Evolutionary conservation across 768 basidiomycete species (phyloP).

Genomic region (Melanogaster broomeanus): DNA sequence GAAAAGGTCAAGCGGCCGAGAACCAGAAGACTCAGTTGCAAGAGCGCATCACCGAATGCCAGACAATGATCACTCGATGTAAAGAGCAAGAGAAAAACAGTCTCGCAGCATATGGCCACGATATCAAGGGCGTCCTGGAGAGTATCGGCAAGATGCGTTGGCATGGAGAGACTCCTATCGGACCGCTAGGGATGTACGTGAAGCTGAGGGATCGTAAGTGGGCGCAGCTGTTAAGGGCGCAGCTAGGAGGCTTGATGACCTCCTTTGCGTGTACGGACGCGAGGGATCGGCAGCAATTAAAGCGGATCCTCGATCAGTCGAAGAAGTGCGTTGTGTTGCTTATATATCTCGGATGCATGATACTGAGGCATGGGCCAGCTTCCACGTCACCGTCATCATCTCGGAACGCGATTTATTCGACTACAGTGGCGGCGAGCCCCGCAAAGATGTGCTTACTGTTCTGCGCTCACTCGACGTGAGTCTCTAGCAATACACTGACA

Average conservation of each 20-base stretch:
- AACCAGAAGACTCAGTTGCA: slow-evolving; percentile 32
- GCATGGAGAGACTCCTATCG: slow-evolving; percentile 67
- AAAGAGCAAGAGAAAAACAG: slow-evolving; percentile 55
- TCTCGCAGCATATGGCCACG: slow-evolving; percentile 60
- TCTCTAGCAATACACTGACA: background rate
- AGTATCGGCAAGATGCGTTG: slow-evolving; percentile 54
- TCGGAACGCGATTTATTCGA: slow-evolving; percentile 80
- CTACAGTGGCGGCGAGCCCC: slow-evolving; percentile 72
- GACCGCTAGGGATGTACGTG: slow-evolving; percentile 80
- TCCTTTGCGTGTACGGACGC: slow-evolving; percentile 76
- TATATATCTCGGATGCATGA: background rate
- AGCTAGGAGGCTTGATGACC: slow-evolving; percentile 59
- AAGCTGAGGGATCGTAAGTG: slow-evolving; percentile 71
- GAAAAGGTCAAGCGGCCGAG: slow-evolving; percentile 40
- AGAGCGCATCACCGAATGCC: slow-evolving; percentile 44
- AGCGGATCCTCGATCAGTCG: slow-evolving; percentile 51
- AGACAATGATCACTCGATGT: slow-evolving; percentile 52
- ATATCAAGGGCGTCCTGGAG: slow-evolving; percentile 59
- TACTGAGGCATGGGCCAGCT: slow-evolving; percentile 37
- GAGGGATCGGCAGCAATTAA: slow-evolving; percentile 59
- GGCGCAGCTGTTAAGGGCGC: slow-evolving; percentile 62
- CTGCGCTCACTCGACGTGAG: slow-evolving; percentile 80
- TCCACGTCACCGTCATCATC: slow-evolving; percentile 55
- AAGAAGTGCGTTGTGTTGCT: slow-evolving; percentile 59
- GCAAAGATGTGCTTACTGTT: slow-evolving; percentile 62